Base-by-base conservation (phyloP, 129 eudicot species). In the Chrysanthemum makinoi region DNA sequence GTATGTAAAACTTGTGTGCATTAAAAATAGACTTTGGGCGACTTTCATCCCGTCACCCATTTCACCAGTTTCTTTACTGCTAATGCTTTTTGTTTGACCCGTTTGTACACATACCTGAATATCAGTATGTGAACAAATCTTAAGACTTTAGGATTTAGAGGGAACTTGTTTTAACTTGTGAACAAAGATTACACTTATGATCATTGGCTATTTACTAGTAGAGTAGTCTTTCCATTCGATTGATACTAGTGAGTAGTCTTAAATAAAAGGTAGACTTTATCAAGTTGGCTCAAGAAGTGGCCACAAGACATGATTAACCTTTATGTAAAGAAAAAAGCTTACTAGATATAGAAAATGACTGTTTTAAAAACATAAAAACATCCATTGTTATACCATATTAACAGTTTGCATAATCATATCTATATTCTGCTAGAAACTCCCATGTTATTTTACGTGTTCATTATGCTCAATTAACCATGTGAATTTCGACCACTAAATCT, bases 251-350 rank as follows among this genome's bases (percentile, higher is more conserved):
- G 62, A 53, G 62, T 62, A 16, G 2, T 39, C 46, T 39, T 39
- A 1, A 39, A 39, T 47, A 73, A 74, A 74, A 65, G 65, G 65
- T 52, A 13, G 65, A 19, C 78, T 74, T 74, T 74, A 49, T 63
- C 81, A 70, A 77, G 81, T 33, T 61, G 56, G 76, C 76, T 26
- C 65, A 69, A 69, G 73, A 75, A 57, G 75, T 69, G 84, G 76
- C 51, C 76, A 69, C 66, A 47, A 75, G 75, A 58, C 77, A 83
- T 74, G 81, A 79, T 79, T 83, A 69, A 72, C 73, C 87, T 76
- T 84, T 86, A 50, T 51, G 15, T 51, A 83, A 83, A 86, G 82
- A 60, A 80, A 78, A 81, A 73, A 72, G 77, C 68, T 65, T 70
- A 22, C 77, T 48, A 58, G 69, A 72, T 53, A 68, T 65, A 66